A percentile compares a stretch with the other conserved stretches of the same genome.
Evolutionary conservation across 176 grass and related monocot species (phyloP).

Genomic region (Hordeum marinum): DNA sequence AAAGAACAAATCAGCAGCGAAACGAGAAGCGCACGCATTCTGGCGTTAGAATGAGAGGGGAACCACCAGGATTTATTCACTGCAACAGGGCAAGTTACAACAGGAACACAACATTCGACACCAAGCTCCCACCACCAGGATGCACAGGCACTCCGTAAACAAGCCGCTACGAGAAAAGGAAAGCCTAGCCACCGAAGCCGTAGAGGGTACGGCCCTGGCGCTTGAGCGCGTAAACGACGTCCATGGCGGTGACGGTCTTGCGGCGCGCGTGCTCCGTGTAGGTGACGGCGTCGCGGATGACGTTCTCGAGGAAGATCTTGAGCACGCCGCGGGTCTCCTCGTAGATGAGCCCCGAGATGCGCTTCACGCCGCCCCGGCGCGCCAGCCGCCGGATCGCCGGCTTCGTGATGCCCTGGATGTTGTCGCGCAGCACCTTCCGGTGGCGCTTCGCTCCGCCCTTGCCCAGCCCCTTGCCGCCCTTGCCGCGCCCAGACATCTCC

Average conservation of each 20-base stretch:
- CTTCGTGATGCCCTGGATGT: slow-evolving; percentile 97
- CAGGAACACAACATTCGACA: neutral
- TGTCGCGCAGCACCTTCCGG: slow-evolving; percentile 84
- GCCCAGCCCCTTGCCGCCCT: slow-evolving; percentile 12
- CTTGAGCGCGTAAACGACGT: slow-evolving; percentile 73
- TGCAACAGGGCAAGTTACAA: neutral
- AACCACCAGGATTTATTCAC: neutral
- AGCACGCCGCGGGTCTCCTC: slow-evolving; percentile 75
- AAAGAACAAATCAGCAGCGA: neutral
- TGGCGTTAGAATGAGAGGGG: neutral
- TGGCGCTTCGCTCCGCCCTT: slow-evolving; percentile 52
- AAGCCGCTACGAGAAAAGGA: neutral
- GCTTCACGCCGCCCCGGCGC: slow-evolving; percentile 64
- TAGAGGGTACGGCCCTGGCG: slow-evolving; percentile 71
- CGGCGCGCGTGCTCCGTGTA: slow-evolving; percentile 75
- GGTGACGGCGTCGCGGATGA: slow-evolving; percentile 73
- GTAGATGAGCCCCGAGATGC: slow-evolving; percentile 60
- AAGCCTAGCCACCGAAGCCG: slow-evolving; percentile 48
- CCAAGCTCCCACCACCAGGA: neutral
- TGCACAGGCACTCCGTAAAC: neutral
- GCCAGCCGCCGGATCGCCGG: slow-evolving; percentile 71
- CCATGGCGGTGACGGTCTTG: slow-evolving; percentile 79
- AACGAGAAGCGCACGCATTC: no score
- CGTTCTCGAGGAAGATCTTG: slow-evolving; percentile 83
- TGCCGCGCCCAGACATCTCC: slow-evolving; percentile 7